Evolutionary conservation across 805 yeast species (phyloP), one percentile per base, ranked within the genome.

Genomic region (Wickerhamomyces rabaulensis): DNA sequence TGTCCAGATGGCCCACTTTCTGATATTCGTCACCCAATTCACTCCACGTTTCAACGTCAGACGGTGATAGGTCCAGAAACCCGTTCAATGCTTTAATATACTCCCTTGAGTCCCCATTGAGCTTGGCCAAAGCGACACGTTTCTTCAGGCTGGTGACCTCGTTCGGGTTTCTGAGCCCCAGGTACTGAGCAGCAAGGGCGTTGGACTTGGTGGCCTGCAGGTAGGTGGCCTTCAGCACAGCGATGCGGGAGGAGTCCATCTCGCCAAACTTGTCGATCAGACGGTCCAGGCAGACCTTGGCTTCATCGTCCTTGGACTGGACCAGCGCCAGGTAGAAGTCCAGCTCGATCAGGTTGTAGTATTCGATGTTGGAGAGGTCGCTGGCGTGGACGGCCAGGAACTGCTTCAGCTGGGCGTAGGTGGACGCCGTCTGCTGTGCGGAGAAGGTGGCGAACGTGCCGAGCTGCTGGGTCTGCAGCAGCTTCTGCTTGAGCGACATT

Each of bases 1-100:
- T 80, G 31, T 79, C 83, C 53, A 76, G 81, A 57, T 82, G 80
- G 1, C 90, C 90, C 9, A 74, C 50, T 13, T 68, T 61, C 21
- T 64, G 64, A 61, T 92, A 92, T n/a, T 76, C 69, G 33, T 79
- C 78, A 4, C 81, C 84, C 46, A 90, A 69, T 63, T 87, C 95
- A 41, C 80, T 73, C 96, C 95, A 89, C 2, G 85, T 69, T 52
- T 84, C 81, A 2, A 78, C 69, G 63, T 94, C 98, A 19, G 82
- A 62, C 1, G 97, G 96, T 54, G 77, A 80, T 43, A 74, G 66
- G 45, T 81, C 83, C 44, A 87, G 64, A 52, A 74, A 78, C 31
- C 70, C 74, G 10, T 70, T 67, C 54, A 91, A 70, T 44, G 74
- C 75, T 31, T 71, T 67, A 40, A 87, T 73, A 61, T 79, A 87